Conservation (phyloP, 2,329 filamentous ascomycete genomes). For the Fusarium euwallaceae region DNA sequence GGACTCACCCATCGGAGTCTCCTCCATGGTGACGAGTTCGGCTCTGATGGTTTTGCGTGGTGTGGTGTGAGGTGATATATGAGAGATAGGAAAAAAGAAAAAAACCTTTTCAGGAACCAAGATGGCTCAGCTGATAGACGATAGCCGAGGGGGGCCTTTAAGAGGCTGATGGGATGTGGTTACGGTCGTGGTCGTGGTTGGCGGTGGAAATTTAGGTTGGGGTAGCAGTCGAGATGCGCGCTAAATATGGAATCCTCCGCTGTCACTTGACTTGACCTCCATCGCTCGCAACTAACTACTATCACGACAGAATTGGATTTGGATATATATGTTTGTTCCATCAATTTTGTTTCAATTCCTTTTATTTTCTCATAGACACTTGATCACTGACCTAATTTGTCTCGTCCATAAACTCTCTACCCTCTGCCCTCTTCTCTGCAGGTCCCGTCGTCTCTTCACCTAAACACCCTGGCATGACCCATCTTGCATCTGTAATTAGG, state of each 20-base stretch:
- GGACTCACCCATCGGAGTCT: conserved; percentile 52
- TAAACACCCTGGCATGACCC: neutral
- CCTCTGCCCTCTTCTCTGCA: neutral
- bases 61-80: neutral
- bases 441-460: neutral
- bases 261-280: conserved; percentile 44
- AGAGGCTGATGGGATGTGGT: neutral
- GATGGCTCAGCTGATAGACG: neutral
- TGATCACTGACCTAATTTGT: neutral
- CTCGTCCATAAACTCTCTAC: neutral
- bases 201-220: conserved; percentile 28
- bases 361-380: neutral
- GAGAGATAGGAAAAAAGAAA: neutral
- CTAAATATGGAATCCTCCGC: conserved; percentile 24
- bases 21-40: conserved; percentile 44
- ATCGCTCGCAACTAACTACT: conserved; percentile 10
- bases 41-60: neutral
- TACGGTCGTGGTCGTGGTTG: conserved; percentile 11
- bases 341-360: neutral
- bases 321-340: neutral
- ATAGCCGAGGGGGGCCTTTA: conserved; percentile 4
- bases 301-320: neutral
- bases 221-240: conserved; percentile 20
- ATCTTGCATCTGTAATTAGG: conserved; percentile 3
- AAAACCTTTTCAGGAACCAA: neutral